Evolutionary conservation across 2,329 filamentous ascomycete genomes (phyloP).

Genomic region (Pestalotiopsis fici): DNA sequence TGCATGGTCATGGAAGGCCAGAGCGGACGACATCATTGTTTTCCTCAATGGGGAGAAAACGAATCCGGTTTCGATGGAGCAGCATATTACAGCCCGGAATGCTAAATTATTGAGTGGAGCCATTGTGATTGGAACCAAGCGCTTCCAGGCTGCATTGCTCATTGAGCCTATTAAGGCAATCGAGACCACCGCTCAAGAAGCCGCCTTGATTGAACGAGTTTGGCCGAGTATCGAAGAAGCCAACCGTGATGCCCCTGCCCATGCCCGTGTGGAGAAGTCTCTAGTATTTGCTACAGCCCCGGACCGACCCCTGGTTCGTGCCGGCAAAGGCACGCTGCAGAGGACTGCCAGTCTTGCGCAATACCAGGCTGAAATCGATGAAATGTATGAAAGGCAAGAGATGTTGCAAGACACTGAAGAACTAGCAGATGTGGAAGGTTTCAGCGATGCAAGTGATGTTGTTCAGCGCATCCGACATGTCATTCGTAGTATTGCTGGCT

Average conservation of each 20-base stretch:
- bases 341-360: slow-evolving; percentile 17
- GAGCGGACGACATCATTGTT: slow-evolving; percentile 30
- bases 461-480: not conserved
- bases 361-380: slow-evolving; percentile 20
- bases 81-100: slow-evolving; percentile 19
- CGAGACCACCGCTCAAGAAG: slow-evolving; percentile 16
- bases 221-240: slow-evolving; percentile 24
- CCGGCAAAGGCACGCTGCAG: slow-evolving; percentile 23
- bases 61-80: slow-evolving; percentile 1
- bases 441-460: not conserved
- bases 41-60: slow-evolving; percentile 30
- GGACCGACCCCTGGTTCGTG: slow-evolving; percentile 17
- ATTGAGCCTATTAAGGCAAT: slow-evolving; percentile 16
- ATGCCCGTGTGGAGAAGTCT: slow-evolving; percentile 22
- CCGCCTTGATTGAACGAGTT: slow-evolving; percentile 20
- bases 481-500: not conserved
- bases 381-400: slow-evolving; percentile 15
- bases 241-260: slow-evolving; percentile 17
- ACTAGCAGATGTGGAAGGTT: not conserved
- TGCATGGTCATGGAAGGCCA: slow-evolving; percentile 26
- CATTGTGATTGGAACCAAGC: slow-evolving; percentile 19
- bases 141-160: slow-evolving; percentile 22
- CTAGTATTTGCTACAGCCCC: slow-evolving; percentile 18
- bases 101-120: slow-evolving; percentile 14
- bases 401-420: not conserved